Evolutionary conservation across 2,329 filamentous ascomycete species (phyloP), one percentile per base, ranked within the genome.

Genomic region (Malbranchea zuffiana): DNA sequence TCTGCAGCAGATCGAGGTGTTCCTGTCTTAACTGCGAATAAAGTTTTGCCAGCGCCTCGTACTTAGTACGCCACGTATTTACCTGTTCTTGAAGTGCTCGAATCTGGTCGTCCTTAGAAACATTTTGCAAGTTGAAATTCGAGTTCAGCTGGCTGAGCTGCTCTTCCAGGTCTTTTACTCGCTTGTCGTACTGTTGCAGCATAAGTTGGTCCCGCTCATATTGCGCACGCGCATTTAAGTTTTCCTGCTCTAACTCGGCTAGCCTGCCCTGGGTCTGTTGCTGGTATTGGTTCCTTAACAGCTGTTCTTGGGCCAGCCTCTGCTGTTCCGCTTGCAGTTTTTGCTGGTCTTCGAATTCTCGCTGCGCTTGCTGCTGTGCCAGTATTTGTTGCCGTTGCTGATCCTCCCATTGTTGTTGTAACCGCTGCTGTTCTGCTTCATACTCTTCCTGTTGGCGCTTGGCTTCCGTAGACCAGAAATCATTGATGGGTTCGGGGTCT

Each of bases 201-300:
- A 96, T 85, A 27, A 98, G 69, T 62, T 96, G 90, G 56, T 98
- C 87, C n/a, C 81, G 81, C 60, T 96, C 87, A 55, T 95, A 96
- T 60, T 96, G 90, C 6, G 87, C 84, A 27, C 90, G 76, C 3
- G 90, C 90, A 51, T 90, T 88, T 17, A 98, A 67, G 49, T 98
- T 96, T 62, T 96, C 88, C 40, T 81, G 82, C 63, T 98, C 88
- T 33, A 98, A 69, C 62, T 98, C 90, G 1, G 88, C 90, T 51
- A 98, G 71, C n/a, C 86, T 80, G 25, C 90, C 90, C 56, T 96
- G 87, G 0, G 88, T 96, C 55, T 96, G 88, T 63, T 87, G 85
- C 51, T 88, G 79, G 42, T 83, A 82, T 54, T 98, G 90, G 47
- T 96, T 85, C 16, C 80, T 74, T 54, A 90, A 67, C 20, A 98